Conservation (phyloP, 2,329 filamentous ascomycete genomes). For the Laburnicola sp. region DNA sequence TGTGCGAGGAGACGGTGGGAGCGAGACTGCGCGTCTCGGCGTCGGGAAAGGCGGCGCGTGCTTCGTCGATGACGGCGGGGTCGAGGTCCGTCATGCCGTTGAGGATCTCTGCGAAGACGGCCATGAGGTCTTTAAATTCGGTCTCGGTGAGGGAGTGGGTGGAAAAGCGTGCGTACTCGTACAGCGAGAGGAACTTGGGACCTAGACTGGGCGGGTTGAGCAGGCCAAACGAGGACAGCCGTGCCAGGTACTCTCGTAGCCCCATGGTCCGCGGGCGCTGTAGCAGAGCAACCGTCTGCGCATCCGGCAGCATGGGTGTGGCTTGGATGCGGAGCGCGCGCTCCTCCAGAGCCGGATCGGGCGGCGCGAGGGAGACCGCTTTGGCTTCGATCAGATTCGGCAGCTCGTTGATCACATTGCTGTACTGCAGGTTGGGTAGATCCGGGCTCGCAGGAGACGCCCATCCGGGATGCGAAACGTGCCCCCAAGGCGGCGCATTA, state of each 20-base stretch:
- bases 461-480: slow-evolving; percentile 88
- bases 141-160: slow-evolving; percentile 66
- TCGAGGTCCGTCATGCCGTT: slow-evolving; percentile 72
- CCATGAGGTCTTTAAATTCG: slow-evolving; percentile 79
- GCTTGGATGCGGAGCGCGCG: slow-evolving; percentile 27
- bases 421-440: slow-evolving; percentile 80
- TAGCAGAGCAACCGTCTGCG: slow-evolving; percentile 69
- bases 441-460: slow-evolving; percentile 75
- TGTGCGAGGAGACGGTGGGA: slow-evolving; percentile 28
- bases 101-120: slow-evolving; percentile 78
- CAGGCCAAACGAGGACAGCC: slow-evolving; percentile 70
- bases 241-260: slow-evolving; percentile 75
- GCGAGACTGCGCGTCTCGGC: slow-evolving; percentile 41
- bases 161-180: slow-evolving; percentile 86
- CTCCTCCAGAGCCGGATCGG: slow-evolving; percentile 50
- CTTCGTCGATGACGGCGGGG: slow-evolving; percentile 55
- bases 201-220: slow-evolving; percentile 56
- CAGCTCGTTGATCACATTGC: slow-evolving; percentile 77
- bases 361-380: slow-evolving; percentile 80
- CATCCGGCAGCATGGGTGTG: slow-evolving; percentile 57
- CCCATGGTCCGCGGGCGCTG: slow-evolving; percentile 72
- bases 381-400: slow-evolving; percentile 91
- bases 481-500: slow-evolving; percentile 69
- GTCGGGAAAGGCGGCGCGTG: slow-evolving; percentile 31
- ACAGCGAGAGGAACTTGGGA: slow-evolving; percentile 68